Evolutionary conservation across 192 early-diverging fungal genomes (phyloP).

Genomic region (Coemansia sp.): DNA sequence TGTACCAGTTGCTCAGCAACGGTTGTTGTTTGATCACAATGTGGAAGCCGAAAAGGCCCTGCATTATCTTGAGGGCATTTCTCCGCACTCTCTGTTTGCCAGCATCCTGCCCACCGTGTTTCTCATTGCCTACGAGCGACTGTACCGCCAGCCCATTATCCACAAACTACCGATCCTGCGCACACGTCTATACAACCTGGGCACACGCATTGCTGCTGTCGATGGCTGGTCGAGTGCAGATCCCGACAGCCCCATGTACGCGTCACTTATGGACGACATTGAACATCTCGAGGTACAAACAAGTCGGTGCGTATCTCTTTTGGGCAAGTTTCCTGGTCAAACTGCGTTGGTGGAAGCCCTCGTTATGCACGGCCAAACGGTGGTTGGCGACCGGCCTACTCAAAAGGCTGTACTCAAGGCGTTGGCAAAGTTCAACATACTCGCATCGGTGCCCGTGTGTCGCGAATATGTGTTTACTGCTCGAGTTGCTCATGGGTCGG

Average conservation of each 20-base stretch:
- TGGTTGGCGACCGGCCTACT: slow-evolving; percentile 29
- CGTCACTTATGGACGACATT: slow-evolving; percentile 44
- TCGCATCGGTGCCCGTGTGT: slow-evolving; percentile 19
- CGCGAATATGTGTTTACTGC: slow-evolving; percentile 40
- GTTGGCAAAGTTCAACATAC: slow-evolving; percentile 35
- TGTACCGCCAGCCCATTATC: slow-evolving; percentile 51
- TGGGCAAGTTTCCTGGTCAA: slow-evolving; percentile 51
- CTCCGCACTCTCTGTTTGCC: slow-evolving; percentile 57
- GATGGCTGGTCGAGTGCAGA: slow-evolving; percentile 31
- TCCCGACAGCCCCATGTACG: slow-evolving; percentile 42
- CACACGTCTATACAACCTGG: slow-evolving; percentile 17
- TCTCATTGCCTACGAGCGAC: slow-evolving; percentile 72
- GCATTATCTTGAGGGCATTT: slow-evolving; percentile 63
- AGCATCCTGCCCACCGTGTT: slow-evolving; percentile 73
- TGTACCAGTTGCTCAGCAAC: slow-evolving; percentile 70
- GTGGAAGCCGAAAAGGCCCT: slow-evolving; percentile 78
- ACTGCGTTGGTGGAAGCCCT: slow-evolving; percentile 35
- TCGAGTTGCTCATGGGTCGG: not conserved
- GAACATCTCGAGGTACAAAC: slow-evolving; percentile 47
- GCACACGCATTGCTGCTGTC: slow-evolving; percentile 23
- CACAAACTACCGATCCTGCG: slow-evolving; percentile 33
- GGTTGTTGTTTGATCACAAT: slow-evolving; percentile 74
- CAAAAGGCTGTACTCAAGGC: slow-evolving; percentile 46
- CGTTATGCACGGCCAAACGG: slow-evolving; percentile 31
- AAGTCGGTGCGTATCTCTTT: slow-evolving; percentile 43